These are phyloP conservation scores for Xylaria sp. DNA, from an alignment of 2,329 filamentous ascomycete genomes.

Conservation along the genomic window DNA sequence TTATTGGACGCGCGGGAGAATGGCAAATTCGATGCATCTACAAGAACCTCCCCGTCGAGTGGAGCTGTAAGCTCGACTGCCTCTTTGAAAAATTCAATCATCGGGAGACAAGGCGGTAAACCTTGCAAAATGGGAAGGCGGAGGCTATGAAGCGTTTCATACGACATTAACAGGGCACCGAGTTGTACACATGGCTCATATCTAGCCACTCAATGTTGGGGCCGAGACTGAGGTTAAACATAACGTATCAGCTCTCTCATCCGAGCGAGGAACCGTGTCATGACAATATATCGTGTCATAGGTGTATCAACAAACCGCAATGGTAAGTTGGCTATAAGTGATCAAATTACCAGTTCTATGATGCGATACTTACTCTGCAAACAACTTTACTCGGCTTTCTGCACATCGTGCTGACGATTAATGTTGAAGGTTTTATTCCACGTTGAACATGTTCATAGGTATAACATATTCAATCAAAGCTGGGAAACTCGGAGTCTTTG, in stretches of 20 bases:
- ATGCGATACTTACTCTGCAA: neutral
- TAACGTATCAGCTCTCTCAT: neutral
- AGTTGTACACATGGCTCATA: neutral
- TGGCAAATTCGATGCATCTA: slow-evolving; percentile 53
- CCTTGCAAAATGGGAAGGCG: neutral
- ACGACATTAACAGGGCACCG: neutral
- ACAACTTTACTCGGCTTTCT: neutral
- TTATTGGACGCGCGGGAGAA: slow-evolving; percentile 52
- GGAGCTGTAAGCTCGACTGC: slow-evolving; percentile 51
- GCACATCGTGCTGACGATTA: neutral
- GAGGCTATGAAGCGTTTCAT: neutral
- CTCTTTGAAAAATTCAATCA: slow-evolving; percentile 48
- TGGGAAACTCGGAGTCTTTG: neutral
- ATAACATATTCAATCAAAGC: neutral
- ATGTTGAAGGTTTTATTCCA: neutral
- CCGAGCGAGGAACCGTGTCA: neutral
- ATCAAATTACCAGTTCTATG: neutral
- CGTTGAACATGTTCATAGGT: neutral
- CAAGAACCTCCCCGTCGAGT: slow-evolving; percentile 50
- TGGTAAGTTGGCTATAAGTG: slow-evolving; percentile 2
- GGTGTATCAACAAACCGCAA: neutral
- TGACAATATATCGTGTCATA: neutral
- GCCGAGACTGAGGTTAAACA: neutral
- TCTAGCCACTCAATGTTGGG: neutral
- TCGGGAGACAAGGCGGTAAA: slow-evolving; percentile 27